Conservation (phyloP, 352 stramenopile genomes). For the Plasmopara halstedii region DNA sequence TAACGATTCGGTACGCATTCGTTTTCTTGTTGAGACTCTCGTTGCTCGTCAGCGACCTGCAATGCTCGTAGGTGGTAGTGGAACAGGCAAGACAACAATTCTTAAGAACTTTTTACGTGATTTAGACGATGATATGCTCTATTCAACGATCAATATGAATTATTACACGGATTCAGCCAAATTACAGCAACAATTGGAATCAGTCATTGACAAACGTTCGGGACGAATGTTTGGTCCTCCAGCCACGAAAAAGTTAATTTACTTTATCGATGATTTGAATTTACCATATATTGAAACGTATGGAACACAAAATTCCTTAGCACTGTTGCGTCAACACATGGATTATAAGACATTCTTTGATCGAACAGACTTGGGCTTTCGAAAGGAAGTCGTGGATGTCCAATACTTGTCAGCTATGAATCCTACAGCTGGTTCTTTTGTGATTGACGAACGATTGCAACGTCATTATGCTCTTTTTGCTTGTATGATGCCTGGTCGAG, state of each 20-base stretch:
- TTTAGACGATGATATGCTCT: conserved; percentile 91
- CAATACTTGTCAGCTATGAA: conserved; percentile 97
- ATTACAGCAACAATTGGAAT: conserved; percentile 93
- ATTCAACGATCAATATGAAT: conserved; percentile 97
- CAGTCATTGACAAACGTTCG: conserved; percentile 95
- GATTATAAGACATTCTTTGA: conserved; percentile 96
- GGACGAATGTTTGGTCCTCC: conserved; percentile 93
- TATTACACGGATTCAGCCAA: conserved; percentile 95
- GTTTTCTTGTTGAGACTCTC: conserved; percentile 92
- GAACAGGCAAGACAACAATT: conserved; percentile 96
- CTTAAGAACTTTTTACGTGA: conserved; percentile 93
- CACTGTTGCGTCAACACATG: conserved; percentile 93
- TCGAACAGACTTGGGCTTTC: conserved; percentile 90
- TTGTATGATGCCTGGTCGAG: conserved; percentile 91
- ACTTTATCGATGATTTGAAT: conserved; percentile 97
- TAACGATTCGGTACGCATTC: conserved; percentile 93
- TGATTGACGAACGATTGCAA: conserved; percentile 95
- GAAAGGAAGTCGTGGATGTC: conserved; percentile 96
- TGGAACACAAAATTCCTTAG: conserved; percentile 94
- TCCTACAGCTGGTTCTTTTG: conserved; percentile 93
- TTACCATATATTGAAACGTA: conserved; percentile 96
- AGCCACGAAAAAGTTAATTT: conserved; percentile 93
- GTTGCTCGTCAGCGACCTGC: conserved; percentile 90
- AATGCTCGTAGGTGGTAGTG: conserved; percentile 94
- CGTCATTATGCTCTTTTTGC: conserved; percentile 94